Evolutionary conservation across 306 rosid genomes (phyloP).

Genomic region (Gastrolobium villosum): DNA sequence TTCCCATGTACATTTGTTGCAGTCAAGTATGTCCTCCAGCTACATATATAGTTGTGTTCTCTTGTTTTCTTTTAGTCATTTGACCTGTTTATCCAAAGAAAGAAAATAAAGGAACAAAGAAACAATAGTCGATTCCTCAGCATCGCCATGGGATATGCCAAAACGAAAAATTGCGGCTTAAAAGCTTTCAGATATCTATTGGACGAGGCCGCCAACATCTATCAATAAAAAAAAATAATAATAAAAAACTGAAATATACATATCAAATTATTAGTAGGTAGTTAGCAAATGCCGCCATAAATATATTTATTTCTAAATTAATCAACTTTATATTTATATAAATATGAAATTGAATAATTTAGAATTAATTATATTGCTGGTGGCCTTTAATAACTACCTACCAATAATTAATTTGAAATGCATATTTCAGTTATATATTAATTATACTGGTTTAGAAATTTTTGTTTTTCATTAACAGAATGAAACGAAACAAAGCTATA

Average conservation of each 20-base stretch:
- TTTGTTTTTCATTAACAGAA: no score
- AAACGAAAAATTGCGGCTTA: slow-evolving; percentile 41
- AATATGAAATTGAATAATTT: not conserved
- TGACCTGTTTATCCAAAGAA: no score
- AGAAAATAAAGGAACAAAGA: not conserved
- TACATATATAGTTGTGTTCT: not conserved
- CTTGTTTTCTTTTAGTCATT: not conserved
- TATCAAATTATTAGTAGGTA: not conserved
- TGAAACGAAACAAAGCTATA: no score
- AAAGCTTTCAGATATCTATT: slow-evolving; percentile 1
- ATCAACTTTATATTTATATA: not conserved
- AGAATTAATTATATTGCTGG: no score
- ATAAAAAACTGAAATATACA: not conserved
- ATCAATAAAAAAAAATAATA: not conserved
- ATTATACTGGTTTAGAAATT: no score
- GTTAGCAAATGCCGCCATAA: slow-evolving; percentile 17
- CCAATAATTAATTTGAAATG: no score
- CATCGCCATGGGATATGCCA: not conserved
- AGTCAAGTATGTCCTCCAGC: not conserved
- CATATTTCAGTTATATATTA: no score
- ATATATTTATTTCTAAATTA: not conserved
- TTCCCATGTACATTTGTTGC: not conserved
- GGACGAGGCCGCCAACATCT: not conserved
- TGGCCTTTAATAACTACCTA: no score
- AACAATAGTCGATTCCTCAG: not conserved